A percentile compares a stretch with the other conserved stretches of the same genome.
Evolutionary conservation across 2,329 filamentous ascomycete species (phyloP).

Genomic region (Neonectria magnoliae): DNA sequence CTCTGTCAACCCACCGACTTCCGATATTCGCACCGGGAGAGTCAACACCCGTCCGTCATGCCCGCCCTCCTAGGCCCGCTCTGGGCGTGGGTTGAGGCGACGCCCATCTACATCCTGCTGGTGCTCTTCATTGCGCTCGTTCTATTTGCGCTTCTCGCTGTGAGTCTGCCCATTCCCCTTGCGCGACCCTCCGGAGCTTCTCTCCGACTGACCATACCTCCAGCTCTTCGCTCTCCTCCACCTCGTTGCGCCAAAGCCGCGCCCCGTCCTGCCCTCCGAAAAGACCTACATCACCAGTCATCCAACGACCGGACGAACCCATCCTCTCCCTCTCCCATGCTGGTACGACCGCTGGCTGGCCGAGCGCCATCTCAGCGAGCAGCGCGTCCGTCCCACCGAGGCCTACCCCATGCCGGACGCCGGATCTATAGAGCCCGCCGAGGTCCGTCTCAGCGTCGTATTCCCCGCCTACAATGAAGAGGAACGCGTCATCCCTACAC

Average conservation of each 20-base stretch:
- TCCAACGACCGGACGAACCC: constrained; percentile 57
- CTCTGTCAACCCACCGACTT: neutral
- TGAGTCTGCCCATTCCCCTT: constrained; percentile 41
- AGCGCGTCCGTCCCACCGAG: constrained; percentile 48
- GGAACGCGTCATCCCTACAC: constrained; percentile 80
- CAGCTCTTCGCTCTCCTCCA: constrained; percentile 73
- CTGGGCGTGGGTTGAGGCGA: constrained; percentile 50
- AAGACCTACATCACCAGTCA: constrained; percentile 85
- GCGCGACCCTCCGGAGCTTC: neutral
- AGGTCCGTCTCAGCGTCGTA: constrained; percentile 89
- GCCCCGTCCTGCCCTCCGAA: constrained; percentile 77
- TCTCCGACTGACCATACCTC: constrained; percentile 21
- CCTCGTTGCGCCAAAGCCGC: constrained; percentile 82
- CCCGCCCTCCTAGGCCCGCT: constrained; percentile 45
- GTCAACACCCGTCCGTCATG: constrained; percentile 25
- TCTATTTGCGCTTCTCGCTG: constrained; percentile 49
- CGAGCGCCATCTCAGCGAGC: constrained; percentile 64
- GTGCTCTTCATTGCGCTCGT: constrained; percentile 48
- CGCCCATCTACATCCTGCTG: constrained; percentile 53
- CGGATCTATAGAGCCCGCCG: constrained; percentile 75
- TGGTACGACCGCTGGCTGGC: constrained; percentile 84
- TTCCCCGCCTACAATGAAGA: constrained; percentile 97
- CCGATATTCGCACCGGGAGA: constrained; percentile 16
- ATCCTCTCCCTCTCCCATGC: constrained; percentile 72
- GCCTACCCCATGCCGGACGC: constrained; percentile 57